These are phyloP conservation scores for Thelonectria blattea DNA, from an alignment of 2,329 filamentous ascomycete genomes.

Conservation along the genomic window DNA sequence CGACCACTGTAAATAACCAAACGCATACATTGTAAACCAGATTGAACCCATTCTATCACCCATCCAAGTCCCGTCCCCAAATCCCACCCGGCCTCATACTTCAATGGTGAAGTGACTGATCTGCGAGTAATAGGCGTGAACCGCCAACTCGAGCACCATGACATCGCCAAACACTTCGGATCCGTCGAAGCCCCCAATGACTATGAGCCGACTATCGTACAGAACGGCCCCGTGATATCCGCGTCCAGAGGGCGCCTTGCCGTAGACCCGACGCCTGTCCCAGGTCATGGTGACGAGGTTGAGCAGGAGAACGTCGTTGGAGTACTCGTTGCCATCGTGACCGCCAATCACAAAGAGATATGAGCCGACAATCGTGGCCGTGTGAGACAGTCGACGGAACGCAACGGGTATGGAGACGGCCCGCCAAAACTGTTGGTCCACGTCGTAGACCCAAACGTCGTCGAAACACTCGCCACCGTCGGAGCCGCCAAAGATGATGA, in stretches of 20 bases:
- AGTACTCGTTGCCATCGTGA: slow-evolving; percentile 73
- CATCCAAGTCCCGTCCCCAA: slow-evolving; percentile 5
- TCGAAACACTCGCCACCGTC: slow-evolving; percentile 76
- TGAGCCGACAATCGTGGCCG: slow-evolving; percentile 71
- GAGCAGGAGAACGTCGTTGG: slow-evolving; percentile 70
- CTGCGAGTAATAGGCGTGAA: slow-evolving; percentile 75
- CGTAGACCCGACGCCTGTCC: slow-evolving; percentile 71
- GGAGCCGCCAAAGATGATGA: slow-evolving; percentile 74
- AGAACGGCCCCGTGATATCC: slow-evolving; percentile 72
- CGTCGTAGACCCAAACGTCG: slow-evolving; percentile 76
- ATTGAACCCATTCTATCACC: neutral
- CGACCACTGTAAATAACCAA: slow-evolving; percentile 16
- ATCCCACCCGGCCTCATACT: slow-evolving; percentile 49
- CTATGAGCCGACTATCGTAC: slow-evolving; percentile 67
- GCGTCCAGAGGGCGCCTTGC: slow-evolving; percentile 64
- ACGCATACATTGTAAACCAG: slow-evolving; percentile 7
- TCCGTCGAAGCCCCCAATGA: slow-evolving; percentile 73
- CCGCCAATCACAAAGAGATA: slow-evolving; percentile 75
- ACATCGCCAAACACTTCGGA: slow-evolving; percentile 72
- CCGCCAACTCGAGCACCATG: slow-evolving; percentile 70
- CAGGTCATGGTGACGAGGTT: slow-evolving; percentile 78
- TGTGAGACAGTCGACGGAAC: slow-evolving; percentile 71
- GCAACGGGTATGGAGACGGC: slow-evolving; percentile 63
- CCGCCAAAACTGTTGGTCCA: slow-evolving; percentile 66
- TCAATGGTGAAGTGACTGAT: slow-evolving; percentile 76